A percentile compares a stretch with the other conserved stretches of the same genome.
Evolutionary conservation across 2,329 filamentous ascomycete species (phyloP).

Genomic region (Calonectria multiphialidica): DNA sequence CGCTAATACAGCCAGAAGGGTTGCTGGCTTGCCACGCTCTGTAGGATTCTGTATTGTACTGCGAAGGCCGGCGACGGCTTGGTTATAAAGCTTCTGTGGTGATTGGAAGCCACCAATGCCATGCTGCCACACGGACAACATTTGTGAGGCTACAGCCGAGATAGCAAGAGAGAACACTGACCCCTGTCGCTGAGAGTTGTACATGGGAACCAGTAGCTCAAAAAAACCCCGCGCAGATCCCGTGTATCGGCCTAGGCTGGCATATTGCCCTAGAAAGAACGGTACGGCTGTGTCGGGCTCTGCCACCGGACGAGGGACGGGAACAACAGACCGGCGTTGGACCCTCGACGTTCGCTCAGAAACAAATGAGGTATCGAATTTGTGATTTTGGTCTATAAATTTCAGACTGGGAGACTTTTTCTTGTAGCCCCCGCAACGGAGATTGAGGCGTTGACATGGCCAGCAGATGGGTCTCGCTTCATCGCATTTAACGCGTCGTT

Average conservation of each 20-base stretch:
- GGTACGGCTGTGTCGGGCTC: slow-evolving; percentile 19
- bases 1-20: slow-evolving; percentile 17
- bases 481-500: slow-evolving; percentile 28
- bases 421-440: slow-evolving; percentile 22
- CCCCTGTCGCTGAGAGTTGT: neutral
- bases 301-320: neutral
- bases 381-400: slow-evolving; percentile 16
- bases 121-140: slow-evolving; percentile 9
- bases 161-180: slow-evolving; percentile 16
- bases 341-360: neutral
- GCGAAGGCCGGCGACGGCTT: slow-evolving; percentile 18
- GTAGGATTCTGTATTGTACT: slow-evolving; percentile 2
- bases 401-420: slow-evolving; percentile 1
- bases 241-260: slow-evolving; percentile 9
- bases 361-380: neutral
- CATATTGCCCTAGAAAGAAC: slow-evolving; percentile 24
- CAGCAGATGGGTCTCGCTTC: slow-evolving; percentile 20
- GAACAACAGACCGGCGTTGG: neutral
- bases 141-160: slow-evolving; percentile 15
- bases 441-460: neutral
- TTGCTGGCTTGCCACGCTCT: slow-evolving; percentile 14
- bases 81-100: neutral
- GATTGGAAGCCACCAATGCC: neutral
- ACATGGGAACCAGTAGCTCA: slow-evolving; percentile 15
- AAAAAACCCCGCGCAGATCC: slow-evolving; percentile 24